Evolutionary conservation across 2,329 filamentous ascomycete species (phyloP).

Genomic region (Penicillium sp.): DNA sequence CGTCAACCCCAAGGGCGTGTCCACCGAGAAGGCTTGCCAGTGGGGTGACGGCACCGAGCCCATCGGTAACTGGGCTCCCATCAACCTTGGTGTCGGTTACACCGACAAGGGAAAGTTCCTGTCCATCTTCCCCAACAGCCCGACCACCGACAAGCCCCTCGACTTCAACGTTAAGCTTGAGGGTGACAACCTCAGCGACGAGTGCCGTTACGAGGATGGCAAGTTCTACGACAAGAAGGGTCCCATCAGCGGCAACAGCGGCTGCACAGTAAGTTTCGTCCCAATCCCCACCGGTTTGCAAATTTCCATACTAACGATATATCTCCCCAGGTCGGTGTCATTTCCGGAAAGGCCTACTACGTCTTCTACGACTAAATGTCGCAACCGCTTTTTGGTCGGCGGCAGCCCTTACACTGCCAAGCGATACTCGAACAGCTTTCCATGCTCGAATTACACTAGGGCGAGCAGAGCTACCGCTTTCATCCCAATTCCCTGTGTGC

Average conservation of each 20-base stretch:
- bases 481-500: conserved; percentile 10
- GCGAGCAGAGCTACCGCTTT: conserved; percentile 6
- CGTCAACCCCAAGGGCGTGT: conserved; percentile 76
- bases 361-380: conserved; percentile 39
- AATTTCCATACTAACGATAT: conserved; percentile 9
- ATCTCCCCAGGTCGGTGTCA: conserved; percentile 46
- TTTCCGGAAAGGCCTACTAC: conserved; percentile 51
- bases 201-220: conserved; percentile 66
- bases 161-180: conserved; percentile 76
- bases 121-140: conserved; percentile 79
- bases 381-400: conserved; percentile 1
- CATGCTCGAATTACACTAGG: not conserved
- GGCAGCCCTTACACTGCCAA: conserved; percentile 12
- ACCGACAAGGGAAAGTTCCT: conserved; percentile 68
- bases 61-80: conserved; percentile 79
- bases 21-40: conserved; percentile 66
- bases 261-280: conserved; percentile 73
- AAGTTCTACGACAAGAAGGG: conserved; percentile 55
- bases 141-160: conserved; percentile 67
- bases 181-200: conserved; percentile 59
- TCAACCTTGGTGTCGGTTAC: conserved; percentile 79
- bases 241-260: conserved; percentile 48
- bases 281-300: not conserved
- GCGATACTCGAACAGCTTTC: conserved; percentile 14
- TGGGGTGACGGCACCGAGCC: conserved; percentile 65